phyloP scores from a whole-genome alignment of 495 filamentous ascomycete genomes.

The Glonium stellatum region DNA sequence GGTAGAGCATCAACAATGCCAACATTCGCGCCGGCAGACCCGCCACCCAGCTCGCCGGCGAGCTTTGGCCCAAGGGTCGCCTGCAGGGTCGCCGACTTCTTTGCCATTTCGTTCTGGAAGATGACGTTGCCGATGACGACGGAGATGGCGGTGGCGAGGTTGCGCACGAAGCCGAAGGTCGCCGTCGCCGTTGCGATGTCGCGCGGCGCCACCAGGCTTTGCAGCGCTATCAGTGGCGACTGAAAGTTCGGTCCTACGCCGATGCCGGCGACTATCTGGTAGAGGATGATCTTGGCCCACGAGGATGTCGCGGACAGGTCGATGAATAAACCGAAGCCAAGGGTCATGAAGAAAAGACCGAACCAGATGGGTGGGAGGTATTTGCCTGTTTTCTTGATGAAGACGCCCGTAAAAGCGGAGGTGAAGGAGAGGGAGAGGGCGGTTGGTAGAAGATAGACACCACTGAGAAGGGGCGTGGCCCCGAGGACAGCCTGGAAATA shows the following conservation, averaged over 20 bases:
- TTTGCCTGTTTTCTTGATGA: conserved; percentile 66
- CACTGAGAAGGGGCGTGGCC: conserved; percentile 63
- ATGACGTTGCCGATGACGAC: conserved; percentile 77
- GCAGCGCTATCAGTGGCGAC: conserved; percentile 71
- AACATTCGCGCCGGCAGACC: conserved; percentile 42
- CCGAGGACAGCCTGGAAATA: conserved; percentile 51
- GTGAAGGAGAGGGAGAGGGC: conserved; percentile 61
- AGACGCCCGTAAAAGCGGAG: conserved; percentile 57
- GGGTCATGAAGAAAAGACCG: conserved; percentile 51
- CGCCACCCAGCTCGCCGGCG: conserved; percentile 37
- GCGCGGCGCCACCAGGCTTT: conserved; percentile 55
- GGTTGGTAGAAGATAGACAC: conserved; percentile 72
- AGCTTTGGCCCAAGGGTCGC: conserved; percentile 26
- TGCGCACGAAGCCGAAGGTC: conserved; percentile 67
- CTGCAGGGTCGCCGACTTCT: conserved; percentile 10
- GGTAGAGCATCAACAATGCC: conserved; percentile 37
- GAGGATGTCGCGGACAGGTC: conserved; percentile 44
- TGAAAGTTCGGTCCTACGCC: conserved; percentile 66
- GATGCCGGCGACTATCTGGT: conserved; percentile 59
- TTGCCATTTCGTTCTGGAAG: conserved; percentile 56
- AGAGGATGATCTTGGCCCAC: conserved; percentile 55
- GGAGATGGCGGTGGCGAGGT: conserved; percentile 61
- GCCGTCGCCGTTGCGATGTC: conserved; percentile 74
- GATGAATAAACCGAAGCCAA: conserved; percentile 61
- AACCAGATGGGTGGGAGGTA: conserved; percentile 48